Base-by-base conservation (phyloP, 805 yeast genomes). In the Pichia kluyveri region DNA sequence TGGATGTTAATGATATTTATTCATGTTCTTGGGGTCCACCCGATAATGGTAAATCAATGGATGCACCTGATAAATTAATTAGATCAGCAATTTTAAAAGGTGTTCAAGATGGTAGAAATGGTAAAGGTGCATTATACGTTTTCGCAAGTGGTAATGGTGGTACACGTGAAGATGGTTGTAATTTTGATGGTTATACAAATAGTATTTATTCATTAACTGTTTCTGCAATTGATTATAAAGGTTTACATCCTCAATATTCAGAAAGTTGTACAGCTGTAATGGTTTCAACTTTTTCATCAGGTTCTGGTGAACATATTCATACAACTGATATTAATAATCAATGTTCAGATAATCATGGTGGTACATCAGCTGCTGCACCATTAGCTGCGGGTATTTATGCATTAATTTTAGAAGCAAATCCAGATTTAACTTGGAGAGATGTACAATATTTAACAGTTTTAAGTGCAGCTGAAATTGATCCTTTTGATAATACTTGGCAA, bases 1-100 rank as follows among this genome's bases (percentile, higher is more conserved):
- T 85, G 53, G 90, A 87, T 52, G 76, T 79, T 28, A 93, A 93
- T 65, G 96, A 93, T 63, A 93, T 93, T 38, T 93, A 89, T 63
- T 86, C 96, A 4, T 93, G 99, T 65, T 88, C 96, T 4, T 93
- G 99, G 99, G 99, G 99, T 8, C 99, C 99, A 2, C 77, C 88
- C 3, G 99, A 93, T 64, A 86, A 91, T 62, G 99, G 99, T 0
- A 72, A 65, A 48, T 77, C 95, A 1, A 78, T 93, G 74, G 89
- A 86, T 45, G 93, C 79, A 4, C 99, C 99, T 0, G 86, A 86
- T 26, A 63, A 69, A 34, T 58, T 91, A 30, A 96, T 91, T 8
- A 76, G 78, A 58, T 80, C 86, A 51, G 95, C 98, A 1, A 75
- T 93, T 63, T 62, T 86, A n/a, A 84, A 81, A 59, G 97, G 96